phyloP scores from a whole-genome alignment of 345 rosid species.

The Pugionium cornutum region DNA sequence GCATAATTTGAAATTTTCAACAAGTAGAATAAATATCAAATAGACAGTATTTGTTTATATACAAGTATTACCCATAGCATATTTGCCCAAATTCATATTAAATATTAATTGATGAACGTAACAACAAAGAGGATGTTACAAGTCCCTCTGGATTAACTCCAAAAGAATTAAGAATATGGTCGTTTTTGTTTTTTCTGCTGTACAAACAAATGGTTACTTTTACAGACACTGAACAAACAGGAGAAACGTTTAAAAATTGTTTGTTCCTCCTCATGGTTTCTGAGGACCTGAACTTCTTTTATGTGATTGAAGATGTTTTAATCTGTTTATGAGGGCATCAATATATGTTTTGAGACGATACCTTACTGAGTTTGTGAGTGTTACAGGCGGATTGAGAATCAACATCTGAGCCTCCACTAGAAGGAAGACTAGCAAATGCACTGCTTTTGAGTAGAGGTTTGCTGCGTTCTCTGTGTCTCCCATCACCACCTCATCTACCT shows the following conservation, averaged over 20 bases:
- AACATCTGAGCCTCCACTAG: conserved; percentile 85
- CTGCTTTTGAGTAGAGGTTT: conserved; percentile 68
- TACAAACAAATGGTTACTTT: conserved; percentile 50
- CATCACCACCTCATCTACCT: conserved; percentile 87
- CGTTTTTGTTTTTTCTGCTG: conserved; percentile 42
- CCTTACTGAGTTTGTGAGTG: conserved; percentile 81
- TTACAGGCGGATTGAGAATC: conserved; percentile 83
- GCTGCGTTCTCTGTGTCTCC: conserved; percentile 70
- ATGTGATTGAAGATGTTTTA: conserved; percentile 56
- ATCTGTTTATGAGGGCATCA: conserved; percentile 62
- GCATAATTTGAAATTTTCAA: too few species aligned
- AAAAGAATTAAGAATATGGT: conserved; percentile 54
- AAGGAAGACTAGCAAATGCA: conserved; percentile 68
- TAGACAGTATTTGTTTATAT: too few species aligned
- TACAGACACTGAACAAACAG: conserved; percentile 13
- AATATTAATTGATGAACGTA: conserved; percentile 21
- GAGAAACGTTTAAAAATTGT: conserved; percentile 7
- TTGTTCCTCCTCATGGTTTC: conserved; percentile 33
- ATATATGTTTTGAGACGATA: conserved; percentile 69
- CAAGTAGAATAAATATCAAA: too few species aligned
- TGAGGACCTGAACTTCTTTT: conserved; percentile 54
- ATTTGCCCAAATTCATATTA: too few species aligned
- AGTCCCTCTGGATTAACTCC: conserved; percentile 25
- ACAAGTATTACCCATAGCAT: too few species aligned
- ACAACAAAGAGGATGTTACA: conserved; percentile 33